These are phyloP conservation scores for Plasmodium falciparum DNA, from an alignment of 169 alveolate species.

Conservation along the genomic window DNA sequence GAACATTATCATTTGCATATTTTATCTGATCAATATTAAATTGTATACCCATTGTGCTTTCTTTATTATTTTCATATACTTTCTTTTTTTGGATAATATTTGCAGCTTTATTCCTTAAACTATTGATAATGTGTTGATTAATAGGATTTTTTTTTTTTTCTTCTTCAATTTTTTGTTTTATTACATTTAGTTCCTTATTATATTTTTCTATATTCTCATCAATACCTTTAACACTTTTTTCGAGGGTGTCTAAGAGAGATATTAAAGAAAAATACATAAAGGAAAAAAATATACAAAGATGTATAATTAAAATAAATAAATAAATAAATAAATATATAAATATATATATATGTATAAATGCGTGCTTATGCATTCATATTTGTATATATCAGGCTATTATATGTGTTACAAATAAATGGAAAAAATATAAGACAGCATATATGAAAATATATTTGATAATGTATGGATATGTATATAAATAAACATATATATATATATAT, in stretches of 20 bases:
- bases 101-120: conserved; percentile 70
- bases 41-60: conserved; percentile 74
- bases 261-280: not conserved
- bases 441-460: too few species aligned
- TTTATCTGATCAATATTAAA: conserved; percentile 76
- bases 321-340: too few species aligned
- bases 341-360: too few species aligned
- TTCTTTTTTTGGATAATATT: conserved; percentile 49
- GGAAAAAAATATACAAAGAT: too few species aligned
- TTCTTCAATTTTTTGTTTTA: conserved; percentile 75
- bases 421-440: too few species aligned
- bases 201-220: conserved; percentile 64
- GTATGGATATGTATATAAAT: too few species aligned
- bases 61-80: conserved; percentile 68
- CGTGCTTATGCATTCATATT: too few species aligned
- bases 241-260: conserved; percentile 48
- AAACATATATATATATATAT: too few species aligned
- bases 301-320: too few species aligned
- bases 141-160: conserved; percentile 64
- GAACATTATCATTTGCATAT: conserved; percentile 73
- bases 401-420: too few species aligned
- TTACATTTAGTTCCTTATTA: conserved; percentile 69
- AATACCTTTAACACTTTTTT: conserved; percentile 53
- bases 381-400: too few species aligned
- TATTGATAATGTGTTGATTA: conserved; percentile 49